Conservation (phyloP, 169 alveolate species). For the Eimeria acervulina region DNA sequence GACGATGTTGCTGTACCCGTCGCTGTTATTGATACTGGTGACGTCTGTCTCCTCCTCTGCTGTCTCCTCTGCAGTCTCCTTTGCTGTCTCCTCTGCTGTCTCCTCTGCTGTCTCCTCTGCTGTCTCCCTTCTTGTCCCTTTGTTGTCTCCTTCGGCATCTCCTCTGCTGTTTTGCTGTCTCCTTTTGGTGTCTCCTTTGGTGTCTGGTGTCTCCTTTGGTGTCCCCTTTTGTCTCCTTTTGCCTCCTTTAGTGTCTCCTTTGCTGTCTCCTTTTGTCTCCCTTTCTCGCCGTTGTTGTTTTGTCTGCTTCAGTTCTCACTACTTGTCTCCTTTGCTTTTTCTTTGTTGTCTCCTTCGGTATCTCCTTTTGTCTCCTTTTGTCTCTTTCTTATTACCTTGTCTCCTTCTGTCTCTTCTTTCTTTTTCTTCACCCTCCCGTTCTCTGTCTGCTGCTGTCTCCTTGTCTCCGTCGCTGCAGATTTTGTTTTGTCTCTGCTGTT, state of each 20-base stretch:
- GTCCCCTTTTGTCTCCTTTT: not conserved
- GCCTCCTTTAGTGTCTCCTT: not conserved
- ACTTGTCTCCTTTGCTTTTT: not conserved
- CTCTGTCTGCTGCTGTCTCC: too few species aligned
- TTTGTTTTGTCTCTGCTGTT: too few species aligned
- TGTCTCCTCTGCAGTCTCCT: not conserved
- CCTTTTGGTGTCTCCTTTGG: too few species aligned
- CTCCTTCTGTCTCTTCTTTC: too few species aligned
- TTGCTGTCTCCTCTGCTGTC: not conserved
- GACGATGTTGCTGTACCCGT: slow-evolving; percentile 26
- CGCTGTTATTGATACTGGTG: slow-evolving; percentile 72
- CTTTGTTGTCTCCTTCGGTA: too few species aligned
- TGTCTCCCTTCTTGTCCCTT: too few species aligned
- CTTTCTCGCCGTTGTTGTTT: not conserved
- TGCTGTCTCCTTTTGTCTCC: not conserved
- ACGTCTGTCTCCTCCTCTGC: too few species aligned
- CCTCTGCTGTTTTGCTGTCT: too few species aligned
- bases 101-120: not conserved
- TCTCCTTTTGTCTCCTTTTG: not conserved
- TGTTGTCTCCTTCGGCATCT: not conserved
- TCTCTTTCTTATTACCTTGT: too few species aligned
- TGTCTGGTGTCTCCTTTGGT: not conserved
- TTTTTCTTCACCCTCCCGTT: too few species aligned
- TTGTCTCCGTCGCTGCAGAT: too few species aligned
- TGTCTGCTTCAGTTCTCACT: not conserved